Percentiles rank a stretch among this genome's conserved stretches.
Conservation (phyloP, 257 asterid species). For the Orobanche coerulescens region DNA sequence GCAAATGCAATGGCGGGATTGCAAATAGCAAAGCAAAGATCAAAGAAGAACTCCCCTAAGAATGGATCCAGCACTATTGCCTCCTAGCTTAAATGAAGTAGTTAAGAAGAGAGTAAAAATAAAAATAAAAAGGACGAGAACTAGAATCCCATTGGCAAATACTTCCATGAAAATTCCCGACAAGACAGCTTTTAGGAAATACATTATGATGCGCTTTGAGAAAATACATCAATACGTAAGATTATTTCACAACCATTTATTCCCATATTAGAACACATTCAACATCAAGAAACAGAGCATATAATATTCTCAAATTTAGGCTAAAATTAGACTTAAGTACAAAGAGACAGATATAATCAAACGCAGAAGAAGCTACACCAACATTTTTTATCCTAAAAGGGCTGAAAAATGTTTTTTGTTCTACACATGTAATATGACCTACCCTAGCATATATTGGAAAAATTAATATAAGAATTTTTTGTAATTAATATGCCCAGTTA, state of each 20-base stretch:
- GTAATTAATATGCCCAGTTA: too few relatives aligned
- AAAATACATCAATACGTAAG: neutral
- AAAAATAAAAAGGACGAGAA: neutral
- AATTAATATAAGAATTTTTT: too few relatives aligned
- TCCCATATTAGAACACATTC: neutral
- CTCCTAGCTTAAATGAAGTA: conserved; percentile 27
- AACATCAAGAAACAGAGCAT: neutral
- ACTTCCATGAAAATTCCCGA: neutral
- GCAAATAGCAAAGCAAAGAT: conserved; percentile 50
- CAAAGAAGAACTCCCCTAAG: conserved; percentile 54
- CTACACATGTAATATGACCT: too few relatives aligned
- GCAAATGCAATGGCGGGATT: conserved; percentile 47
- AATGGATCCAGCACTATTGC: conserved; percentile 42
- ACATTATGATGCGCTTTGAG: too few relatives aligned
- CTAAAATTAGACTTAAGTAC: neutral
- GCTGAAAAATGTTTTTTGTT: neutral
- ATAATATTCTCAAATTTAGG: neutral
- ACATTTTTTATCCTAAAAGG: neutral
- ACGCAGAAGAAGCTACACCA: neutral
- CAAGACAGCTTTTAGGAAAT: too few relatives aligned
- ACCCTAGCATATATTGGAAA: too few relatives aligned
- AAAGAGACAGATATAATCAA: neutral
- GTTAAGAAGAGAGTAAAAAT: neutral
- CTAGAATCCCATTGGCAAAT: neutral
- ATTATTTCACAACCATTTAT: neutral